Conservation (phyloP, 1,139 yeast genomes). For the Debaryomyces singareniensis region DNA sequence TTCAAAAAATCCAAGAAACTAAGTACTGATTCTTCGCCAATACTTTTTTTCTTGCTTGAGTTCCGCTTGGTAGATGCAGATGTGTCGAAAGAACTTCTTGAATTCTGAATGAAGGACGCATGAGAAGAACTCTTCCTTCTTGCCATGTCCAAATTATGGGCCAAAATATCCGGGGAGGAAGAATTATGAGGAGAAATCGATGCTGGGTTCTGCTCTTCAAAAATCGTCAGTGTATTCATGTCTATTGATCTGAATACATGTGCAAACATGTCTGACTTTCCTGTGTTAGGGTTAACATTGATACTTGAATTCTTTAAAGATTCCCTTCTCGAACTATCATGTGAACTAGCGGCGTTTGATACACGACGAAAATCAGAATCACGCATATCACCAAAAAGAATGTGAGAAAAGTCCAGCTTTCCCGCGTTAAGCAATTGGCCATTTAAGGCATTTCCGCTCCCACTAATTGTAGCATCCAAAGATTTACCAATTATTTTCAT, state of each 20-base stretch:
- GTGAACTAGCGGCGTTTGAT: background rate
- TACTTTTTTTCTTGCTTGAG: background rate
- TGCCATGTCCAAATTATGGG: background rate
- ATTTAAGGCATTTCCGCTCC: conserved; percentile 3
- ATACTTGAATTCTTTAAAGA: background rate
- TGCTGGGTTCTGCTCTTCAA: no score
- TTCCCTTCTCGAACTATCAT: background rate
- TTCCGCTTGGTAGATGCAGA: background rate
- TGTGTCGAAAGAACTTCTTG: background rate
- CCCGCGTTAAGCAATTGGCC: conserved; percentile 3
- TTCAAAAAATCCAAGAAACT: background rate
- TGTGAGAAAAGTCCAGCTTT: conserved; percentile 33
- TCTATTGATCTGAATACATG: background rate
- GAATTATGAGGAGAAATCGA: background rate
- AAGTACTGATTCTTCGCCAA: background rate
- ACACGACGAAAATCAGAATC: conserved; percentile 21
- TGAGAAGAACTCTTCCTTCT: no score
- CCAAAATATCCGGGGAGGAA: background rate
- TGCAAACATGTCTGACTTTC: background rate
- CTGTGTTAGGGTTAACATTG: background rate
- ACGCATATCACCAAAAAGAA: conserved; percentile 22
- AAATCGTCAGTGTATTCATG: background rate
- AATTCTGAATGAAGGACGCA: no score
- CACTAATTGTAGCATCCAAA: conserved; percentile 1
- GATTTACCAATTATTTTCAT: conserved; percentile 5